Conservation (phyloP, 805 yeast genomes). For the Barnettozyma sucrosica region DNA sequence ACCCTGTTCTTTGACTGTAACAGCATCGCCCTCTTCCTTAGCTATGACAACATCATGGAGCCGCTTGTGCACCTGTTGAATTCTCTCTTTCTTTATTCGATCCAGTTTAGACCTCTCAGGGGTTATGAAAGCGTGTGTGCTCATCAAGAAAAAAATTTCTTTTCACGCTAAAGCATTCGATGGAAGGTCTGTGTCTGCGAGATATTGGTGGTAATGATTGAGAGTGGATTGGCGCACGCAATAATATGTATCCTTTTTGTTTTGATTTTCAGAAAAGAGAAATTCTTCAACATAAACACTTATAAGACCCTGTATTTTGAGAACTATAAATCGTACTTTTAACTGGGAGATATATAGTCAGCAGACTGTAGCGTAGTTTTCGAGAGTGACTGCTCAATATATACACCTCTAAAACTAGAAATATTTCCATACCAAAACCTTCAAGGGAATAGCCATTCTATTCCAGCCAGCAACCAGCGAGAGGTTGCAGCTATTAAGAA, state of each 20-base stretch:
- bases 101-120: background rate
- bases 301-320: too few species aligned
- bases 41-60: conserved; percentile 1
- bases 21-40: background rate
- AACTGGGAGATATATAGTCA: background rate
- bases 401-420: too few species aligned
- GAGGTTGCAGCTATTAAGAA: background rate
- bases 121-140: background rate
- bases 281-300: too few species aligned
- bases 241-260: too few species aligned
- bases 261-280: too few species aligned
- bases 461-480: background rate
- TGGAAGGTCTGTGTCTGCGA: background rate
- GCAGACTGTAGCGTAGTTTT: background rate
- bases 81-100: conserved; percentile 10
- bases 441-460: too few species aligned
- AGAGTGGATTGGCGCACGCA: too few species aligned
- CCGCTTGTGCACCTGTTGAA: conserved; percentile 12
- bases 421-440: background rate
- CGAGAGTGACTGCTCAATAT: background rate
- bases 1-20: background rate
- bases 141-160: background rate
- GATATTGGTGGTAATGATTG: background rate
- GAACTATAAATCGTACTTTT: too few species aligned
- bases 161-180: background rate